Conservation (phyloP, 305 asterid species). For the Fraxinus platypoda region DNA sequence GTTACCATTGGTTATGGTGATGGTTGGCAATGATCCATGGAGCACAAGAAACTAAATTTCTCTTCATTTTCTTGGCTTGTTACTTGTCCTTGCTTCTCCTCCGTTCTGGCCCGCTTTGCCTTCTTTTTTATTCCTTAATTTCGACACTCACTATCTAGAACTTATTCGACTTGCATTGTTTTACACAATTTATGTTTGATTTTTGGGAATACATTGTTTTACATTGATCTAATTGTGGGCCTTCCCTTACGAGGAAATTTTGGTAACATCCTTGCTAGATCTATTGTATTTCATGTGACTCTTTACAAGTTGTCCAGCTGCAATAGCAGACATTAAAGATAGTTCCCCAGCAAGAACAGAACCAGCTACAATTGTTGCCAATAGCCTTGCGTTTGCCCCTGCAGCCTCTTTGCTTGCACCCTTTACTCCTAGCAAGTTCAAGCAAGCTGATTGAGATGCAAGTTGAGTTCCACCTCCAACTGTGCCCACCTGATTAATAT, state of each 20-base stretch:
- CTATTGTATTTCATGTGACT: conserved; percentile 56
- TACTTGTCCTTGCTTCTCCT: background rate
- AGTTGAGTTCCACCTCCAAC: conserved; percentile 62
- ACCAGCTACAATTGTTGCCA: conserved; percentile 51
- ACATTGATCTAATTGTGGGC: background rate
- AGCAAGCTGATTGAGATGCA: conserved; percentile 51
- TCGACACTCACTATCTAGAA: background rate
- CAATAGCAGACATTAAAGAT: conserved; percentile 49
- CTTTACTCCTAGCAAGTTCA: conserved; percentile 51
- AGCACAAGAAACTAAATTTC: background rate
- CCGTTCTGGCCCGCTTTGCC: background rate
- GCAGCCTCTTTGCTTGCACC: conserved; percentile 45
- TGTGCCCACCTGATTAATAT: conserved; percentile 43
- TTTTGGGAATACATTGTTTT: background rate
- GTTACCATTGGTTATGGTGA: background rate
- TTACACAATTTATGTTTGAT: background rate
- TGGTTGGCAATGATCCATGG: background rate
- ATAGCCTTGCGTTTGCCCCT: conserved; percentile 48
- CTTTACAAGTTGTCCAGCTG: conserved; percentile 53
- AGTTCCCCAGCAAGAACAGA: conserved; percentile 55
- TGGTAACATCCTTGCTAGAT: conserved; percentile 41
- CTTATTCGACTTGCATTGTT: background rate
- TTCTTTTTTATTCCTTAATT: background rate
- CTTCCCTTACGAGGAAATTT: conserved; percentile 24
- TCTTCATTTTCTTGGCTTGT: background rate